Evolutionary conservation across 768 basidiomycete species (phyloP).

Genomic region (Rhizopogon vinicolor): DNA sequence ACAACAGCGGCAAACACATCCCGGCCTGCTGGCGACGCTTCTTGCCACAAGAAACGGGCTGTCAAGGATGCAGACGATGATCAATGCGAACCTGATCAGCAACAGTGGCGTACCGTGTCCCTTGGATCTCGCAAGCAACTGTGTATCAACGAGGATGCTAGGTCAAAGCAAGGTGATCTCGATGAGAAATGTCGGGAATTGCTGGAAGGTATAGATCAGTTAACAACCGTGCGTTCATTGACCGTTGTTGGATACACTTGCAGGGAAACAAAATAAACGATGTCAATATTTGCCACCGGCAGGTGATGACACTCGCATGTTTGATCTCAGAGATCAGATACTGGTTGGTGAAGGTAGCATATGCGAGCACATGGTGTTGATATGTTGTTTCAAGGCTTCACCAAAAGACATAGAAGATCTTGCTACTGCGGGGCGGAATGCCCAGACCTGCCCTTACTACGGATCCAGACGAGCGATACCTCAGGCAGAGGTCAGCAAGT

Average conservation of each 20-base stretch:
- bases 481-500: slow-evolving; percentile 71
- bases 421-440: slow-evolving; percentile 61
- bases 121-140: slow-evolving; percentile 88
- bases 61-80: slow-evolving; percentile 17
- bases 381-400: slow-evolving; percentile 48
- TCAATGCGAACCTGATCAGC: slow-evolving; percentile 16
- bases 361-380: background rate
- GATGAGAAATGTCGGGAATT: slow-evolving; percentile 89
- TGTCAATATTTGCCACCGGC: slow-evolving; percentile 73
- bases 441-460: slow-evolving; percentile 88
- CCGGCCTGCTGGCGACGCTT: background rate
- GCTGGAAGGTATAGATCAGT: slow-evolving; percentile 46
- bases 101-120: slow-evolving; percentile 61
- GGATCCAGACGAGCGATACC: slow-evolving; percentile 83
- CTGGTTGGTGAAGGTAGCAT: slow-evolving; percentile 39
- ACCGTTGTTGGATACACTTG: slow-evolving; percentile 1
- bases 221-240: background rate
- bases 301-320: slow-evolving; percentile 65
- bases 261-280: slow-evolving; percentile 61
- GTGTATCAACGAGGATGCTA: slow-evolving; percentile 84
- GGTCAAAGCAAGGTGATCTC: slow-evolving; percentile 57
- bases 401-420: slow-evolving; percentile 96
- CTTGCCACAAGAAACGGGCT: slow-evolving; percentile 13
- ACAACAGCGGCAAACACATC: slow-evolving; percentile 9
- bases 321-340: slow-evolving; percentile 85